Evolutionary conservation across 441 rosid genomes (phyloP), one percentile per base, ranked within the genome.

Genomic region (Gossypium gossypioides): DNA sequence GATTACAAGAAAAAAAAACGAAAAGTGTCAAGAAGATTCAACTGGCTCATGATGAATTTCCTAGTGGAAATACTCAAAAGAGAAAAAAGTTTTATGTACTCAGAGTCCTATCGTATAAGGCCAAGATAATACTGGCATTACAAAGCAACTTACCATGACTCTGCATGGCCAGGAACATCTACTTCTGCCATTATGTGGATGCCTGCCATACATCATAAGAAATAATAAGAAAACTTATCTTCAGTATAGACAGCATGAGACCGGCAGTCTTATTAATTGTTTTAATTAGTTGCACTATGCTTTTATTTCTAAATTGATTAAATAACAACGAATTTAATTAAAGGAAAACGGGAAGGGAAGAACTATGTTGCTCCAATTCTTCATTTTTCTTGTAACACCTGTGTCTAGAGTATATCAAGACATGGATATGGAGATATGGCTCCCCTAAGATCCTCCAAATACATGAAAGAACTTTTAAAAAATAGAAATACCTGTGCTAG

Each of bases 131-230:
- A 25, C 7, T 24, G 51, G 29, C 42, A 32, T 61, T 22, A 72
- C 63, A 32, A 63, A 74, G 51, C 56, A 27, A 27, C 62, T 71
- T 87, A 92, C 99, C 97, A 95, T 76, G 99, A 91, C 84, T 92
- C 97, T 6, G 93, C 97, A 85, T 95, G 99, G 75, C 99, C 99
- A 68, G 99, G 99, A 59, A 92, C 90, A 80, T 95, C 99, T 72
- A 88, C 76, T 84, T 95, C 97, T 37, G 97, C 90, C 97, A 92
- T 91, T 59, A 95, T 84, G 74, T 92, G 86, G 77, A 95, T 91
- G 73, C 99, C 99, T 95, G 89, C 78, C 80, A 76, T 22, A 71
- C 78, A 76, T 15, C 48, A 71, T 46, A 37, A 42, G 60, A 76
- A 60, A 57, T 34, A 63, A 27, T 73, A 59, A 55, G 25, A 71